phyloP scores from a whole-genome alignment of 2,329 filamentous ascomycete species.

The Scytalidium lignicola region DNA sequence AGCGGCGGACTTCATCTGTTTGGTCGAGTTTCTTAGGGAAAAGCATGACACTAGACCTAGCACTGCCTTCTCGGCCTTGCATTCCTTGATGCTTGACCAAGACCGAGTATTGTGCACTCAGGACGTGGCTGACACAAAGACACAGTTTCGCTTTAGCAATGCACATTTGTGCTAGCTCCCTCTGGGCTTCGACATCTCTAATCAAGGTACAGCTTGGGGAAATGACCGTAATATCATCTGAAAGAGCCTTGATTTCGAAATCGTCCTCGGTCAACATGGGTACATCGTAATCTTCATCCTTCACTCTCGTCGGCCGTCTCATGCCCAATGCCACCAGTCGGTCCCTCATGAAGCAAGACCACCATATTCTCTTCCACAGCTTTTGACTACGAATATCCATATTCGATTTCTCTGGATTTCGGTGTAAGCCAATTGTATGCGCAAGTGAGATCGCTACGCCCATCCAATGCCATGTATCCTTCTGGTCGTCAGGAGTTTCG shows the following conservation, averaged over 20 bases:
- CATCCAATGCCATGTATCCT: slow-evolving; percentile 99
- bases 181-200: slow-evolving; percentile 67
- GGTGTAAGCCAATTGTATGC: slow-evolving; percentile 88
- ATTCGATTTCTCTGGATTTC: slow-evolving; percentile 72
- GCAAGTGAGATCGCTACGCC: slow-evolving; percentile 89
- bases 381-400: slow-evolving; percentile 71
- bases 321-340: slow-evolving; percentile 89
- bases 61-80: slow-evolving; percentile 68
- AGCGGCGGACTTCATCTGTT: slow-evolving; percentile 69
- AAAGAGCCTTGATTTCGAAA: slow-evolving; percentile 70
- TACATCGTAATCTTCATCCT: slow-evolving; percentile 89
- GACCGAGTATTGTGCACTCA: slow-evolving; percentile 89
- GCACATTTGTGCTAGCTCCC: slow-evolving; percentile 79
- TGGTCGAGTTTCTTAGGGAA: slow-evolving; percentile 84
- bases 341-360: slow-evolving; percentile 95
- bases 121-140: slow-evolving; percentile 81
- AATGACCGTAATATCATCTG: slow-evolving; percentile 64
- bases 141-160: slow-evolving; percentile 89
- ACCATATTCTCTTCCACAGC: slow-evolving; percentile 95
- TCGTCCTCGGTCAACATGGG: slow-evolving; percentile 82
- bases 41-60: slow-evolving; percentile 74
- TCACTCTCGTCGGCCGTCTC: slow-evolving; percentile 86
- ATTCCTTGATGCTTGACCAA: slow-evolving; percentile 78
- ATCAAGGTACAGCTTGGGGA: slow-evolving; percentile 65
- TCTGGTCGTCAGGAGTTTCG: slow-evolving; percentile 92